Evolutionary conservation across 805 yeast species (phyloP).

Genomic region (Starmerella apis): DNA sequence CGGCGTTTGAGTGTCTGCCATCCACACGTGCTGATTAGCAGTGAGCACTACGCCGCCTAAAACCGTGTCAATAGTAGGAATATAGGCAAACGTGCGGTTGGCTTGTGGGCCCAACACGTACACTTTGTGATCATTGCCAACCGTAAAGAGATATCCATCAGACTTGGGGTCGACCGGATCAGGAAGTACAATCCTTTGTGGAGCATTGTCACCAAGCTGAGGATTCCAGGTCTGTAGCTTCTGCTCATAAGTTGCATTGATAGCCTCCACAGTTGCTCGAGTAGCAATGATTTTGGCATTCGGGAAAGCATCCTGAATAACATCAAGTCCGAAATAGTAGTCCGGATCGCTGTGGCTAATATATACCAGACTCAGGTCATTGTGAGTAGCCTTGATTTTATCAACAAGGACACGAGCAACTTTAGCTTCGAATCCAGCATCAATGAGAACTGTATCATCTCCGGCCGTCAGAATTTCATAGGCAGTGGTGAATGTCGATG

Average conservation of each 20-base stretch:
- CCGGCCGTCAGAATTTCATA: background rate
- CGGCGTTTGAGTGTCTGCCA: conserved; percentile 5
- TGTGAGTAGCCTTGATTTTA: background rate
- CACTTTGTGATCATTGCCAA: conserved; percentile 1
- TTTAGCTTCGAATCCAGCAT: background rate
- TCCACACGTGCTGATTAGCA: conserved; percentile 6
- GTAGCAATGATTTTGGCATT: conserved; percentile 1
- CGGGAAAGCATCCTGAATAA: conserved; percentile 1
- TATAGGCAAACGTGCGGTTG: conserved; percentile 1
- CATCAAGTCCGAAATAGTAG: conserved; percentile 5
- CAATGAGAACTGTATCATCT: background rate
- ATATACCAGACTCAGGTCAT: background rate
- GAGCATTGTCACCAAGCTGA: conserved; percentile 3
- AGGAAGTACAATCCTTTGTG: background rate
- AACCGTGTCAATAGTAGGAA: conserved; percentile 4
- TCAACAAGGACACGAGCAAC: background rate
- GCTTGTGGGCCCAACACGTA: conserved; percentile 3
- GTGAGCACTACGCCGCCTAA: background rate
- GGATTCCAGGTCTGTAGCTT: background rate
- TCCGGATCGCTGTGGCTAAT: conserved; percentile 7
- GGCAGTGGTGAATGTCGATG: background rate
- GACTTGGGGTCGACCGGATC: background rate
- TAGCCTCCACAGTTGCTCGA: conserved; percentile 2
- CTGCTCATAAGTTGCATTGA: background rate
- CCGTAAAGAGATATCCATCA: background rate